Percentiles rank a stretch among this genome's conserved stretches.
These are phyloP conservation scores for Xylaria sp. DNA, from an alignment of 495 filamentous ascomycete species.

Conservation along the genomic window DNA sequence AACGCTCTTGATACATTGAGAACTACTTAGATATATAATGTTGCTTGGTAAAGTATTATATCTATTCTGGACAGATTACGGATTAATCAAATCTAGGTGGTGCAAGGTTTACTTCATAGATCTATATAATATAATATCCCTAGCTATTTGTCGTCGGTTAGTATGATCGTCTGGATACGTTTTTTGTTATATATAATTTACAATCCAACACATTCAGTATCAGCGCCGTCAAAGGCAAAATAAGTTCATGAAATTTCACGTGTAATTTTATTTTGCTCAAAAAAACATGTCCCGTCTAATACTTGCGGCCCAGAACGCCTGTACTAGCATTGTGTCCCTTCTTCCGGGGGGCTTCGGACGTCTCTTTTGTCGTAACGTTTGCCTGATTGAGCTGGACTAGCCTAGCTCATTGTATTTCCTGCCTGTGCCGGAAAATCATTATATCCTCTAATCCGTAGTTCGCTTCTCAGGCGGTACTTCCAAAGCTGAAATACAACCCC, in stretches of 20 bases:
- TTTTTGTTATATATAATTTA: neutral
- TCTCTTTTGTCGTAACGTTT: slow-evolving; percentile 9
- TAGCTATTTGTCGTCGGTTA: neutral
- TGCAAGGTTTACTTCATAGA: too few species aligned
- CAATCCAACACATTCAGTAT: neutral
- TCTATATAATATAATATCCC: neutral
- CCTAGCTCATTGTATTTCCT: neutral
- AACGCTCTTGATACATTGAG: too few species aligned
- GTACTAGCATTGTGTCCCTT: slow-evolving; percentile 6
- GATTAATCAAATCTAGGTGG: too few species aligned
- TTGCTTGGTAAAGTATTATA: too few species aligned
- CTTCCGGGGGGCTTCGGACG: neutral
- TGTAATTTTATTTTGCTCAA: slow-evolving; percentile 19
- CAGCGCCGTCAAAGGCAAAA: too few species aligned
- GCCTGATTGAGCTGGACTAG: neutral
- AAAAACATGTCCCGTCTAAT: slow-evolving; percentile 17
- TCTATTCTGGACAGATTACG: too few species aligned
- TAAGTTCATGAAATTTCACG: slow-evolving; percentile 4
- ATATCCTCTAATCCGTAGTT: neutral
- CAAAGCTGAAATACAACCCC: slow-evolving; percentile 9
- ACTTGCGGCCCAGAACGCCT: slow-evolving; percentile 23
- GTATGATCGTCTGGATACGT: neutral
- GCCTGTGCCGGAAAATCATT: neutral
- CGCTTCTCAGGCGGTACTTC: slow-evolving; percentile 11
- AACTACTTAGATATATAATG: too few species aligned